phyloP scores from a whole-genome alignment of 306 rosid species.

The Argentina anserina region DNA sequence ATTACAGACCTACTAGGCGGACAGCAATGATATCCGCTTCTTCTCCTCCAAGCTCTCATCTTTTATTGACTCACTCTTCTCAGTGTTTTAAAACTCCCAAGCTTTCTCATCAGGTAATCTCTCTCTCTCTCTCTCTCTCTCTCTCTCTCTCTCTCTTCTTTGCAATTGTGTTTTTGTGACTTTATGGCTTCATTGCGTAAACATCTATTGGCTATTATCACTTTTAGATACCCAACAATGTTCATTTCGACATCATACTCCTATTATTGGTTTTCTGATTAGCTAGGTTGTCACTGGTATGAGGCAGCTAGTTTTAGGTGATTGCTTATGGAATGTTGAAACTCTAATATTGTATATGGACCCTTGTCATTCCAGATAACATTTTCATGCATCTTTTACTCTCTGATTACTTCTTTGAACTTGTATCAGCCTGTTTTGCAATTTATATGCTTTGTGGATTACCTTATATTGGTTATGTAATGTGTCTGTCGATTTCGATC shows the following conservation, averaged over 20 bases:
- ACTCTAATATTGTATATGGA: neutral
- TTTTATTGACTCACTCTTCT: slow-evolving; percentile 33
- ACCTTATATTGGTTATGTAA: slow-evolving; percentile 5
- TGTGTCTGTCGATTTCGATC: slow-evolving; percentile 16
- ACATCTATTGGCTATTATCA: neutral
- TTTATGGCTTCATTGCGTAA: neutral
- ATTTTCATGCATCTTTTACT: no score
- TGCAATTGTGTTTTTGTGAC: neutral
- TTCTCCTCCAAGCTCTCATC: slow-evolving; percentile 41
- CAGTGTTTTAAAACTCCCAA: slow-evolving; percentile 42
- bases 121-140: neutral
- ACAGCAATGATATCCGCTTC: slow-evolving; percentile 53
- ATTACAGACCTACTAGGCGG: neutral
- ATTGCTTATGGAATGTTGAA: neutral
- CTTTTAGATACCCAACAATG: neutral
- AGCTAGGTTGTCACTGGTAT: neutral
- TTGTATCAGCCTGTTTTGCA: no score
- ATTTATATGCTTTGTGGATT: slow-evolving; percentile 6
- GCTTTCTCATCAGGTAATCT: slow-evolving; percentile 42
- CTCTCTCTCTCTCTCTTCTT: neutral
- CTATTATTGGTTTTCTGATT: neutral
- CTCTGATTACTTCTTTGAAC: no score
- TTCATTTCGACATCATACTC: neutral
- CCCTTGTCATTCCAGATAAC: neutral
- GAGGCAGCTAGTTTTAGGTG: neutral